A percentile compares a stretch with the other conserved stretches of the same genome.
Conservation (phyloP, 352 stramenopile genomes). For the Globisporangium solare region DNA sequence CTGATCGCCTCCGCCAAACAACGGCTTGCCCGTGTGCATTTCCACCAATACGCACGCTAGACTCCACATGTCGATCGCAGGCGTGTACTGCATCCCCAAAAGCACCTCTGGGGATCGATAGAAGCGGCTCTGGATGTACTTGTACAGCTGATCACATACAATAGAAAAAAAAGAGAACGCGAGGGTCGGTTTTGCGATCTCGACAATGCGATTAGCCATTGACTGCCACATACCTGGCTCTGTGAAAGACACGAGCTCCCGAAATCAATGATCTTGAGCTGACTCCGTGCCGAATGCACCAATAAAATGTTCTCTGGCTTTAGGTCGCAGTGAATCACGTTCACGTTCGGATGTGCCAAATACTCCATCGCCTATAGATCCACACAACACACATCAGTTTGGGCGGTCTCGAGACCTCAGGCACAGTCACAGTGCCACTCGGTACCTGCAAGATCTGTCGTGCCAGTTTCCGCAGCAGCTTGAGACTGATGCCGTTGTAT, state of each 20-base stretch:
- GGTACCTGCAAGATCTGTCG: constrained; percentile 91
- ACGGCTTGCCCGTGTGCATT: constrained; percentile 97
- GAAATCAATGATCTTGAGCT: constrained; percentile 99
- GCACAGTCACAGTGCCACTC: not conserved
- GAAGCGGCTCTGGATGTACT: constrained; percentile 98
- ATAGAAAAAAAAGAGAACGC: not conserved
- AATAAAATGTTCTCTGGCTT: constrained; percentile 99
- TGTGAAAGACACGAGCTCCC: constrained; percentile 94
- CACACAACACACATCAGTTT: not conserved
- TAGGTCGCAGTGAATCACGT: constrained; percentile 99
- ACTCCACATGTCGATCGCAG: constrained; percentile 89
- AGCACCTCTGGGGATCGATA: constrained; percentile 92
- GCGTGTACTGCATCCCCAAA: constrained; percentile 75
- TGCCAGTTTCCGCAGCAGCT: constrained; percentile 94
- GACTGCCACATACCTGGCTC: constrained; percentile 58
- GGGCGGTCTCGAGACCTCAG: no score
- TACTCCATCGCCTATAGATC: constrained; percentile 71
- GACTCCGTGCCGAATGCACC: constrained; percentile 90
- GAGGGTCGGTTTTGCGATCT: no score
- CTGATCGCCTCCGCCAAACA: constrained; percentile 96
- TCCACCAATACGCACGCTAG: constrained; percentile 91
- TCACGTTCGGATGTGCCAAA: constrained; percentile 86
- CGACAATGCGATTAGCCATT: not conserved
- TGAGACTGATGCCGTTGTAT: constrained; percentile 90
- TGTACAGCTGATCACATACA: constrained; percentile 81